Conservation (phyloP, 805 yeast species). For the Candida sonorensis region DNA sequence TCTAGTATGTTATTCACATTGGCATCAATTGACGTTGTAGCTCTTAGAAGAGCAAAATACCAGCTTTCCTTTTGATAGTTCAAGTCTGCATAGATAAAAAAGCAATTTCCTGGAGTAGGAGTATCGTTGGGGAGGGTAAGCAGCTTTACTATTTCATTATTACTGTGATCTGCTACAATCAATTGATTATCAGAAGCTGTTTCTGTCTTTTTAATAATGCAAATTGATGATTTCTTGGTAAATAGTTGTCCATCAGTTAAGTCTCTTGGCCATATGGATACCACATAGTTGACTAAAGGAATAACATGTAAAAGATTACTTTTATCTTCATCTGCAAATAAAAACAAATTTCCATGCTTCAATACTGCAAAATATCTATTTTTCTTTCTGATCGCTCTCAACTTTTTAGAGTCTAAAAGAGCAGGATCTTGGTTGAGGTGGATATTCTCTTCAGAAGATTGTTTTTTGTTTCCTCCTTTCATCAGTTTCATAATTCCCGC, state of each 20-base stretch:
- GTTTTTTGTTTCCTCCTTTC: slow-evolving; percentile 7
- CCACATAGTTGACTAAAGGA: slow-evolving; percentile 62
- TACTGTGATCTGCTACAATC: too few relatives aligned
- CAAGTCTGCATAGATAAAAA: slow-evolving; percentile 68
- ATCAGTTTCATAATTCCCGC: slow-evolving; percentile 14
- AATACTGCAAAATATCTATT: slow-evolving; percentile 64
- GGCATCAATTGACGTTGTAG: slow-evolving; percentile 42
- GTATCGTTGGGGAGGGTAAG: slow-evolving; percentile 17
- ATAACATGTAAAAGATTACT: slow-evolving; percentile 71
- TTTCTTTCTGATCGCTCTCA: slow-evolving; percentile 38
- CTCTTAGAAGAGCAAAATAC: slow-evolving; percentile 80
- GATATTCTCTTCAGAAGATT: slow-evolving; percentile 3
- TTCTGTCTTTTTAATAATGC: slow-evolving; percentile 55
- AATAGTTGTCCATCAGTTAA: slow-evolving; percentile 72
- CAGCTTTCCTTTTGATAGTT: slow-evolving; percentile 88
- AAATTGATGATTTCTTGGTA: slow-evolving; percentile 73
- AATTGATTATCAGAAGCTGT: too few relatives aligned
- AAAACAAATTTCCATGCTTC: slow-evolving; percentile 81
- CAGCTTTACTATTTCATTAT: slow-evolving; percentile 35
- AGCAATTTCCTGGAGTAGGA: slow-evolving; percentile 30
- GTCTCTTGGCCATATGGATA: slow-evolving; percentile 80
- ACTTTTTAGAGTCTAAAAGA: slow-evolving; percentile 29
- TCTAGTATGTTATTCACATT: slow-evolving; percentile 41
- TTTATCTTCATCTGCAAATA: slow-evolving; percentile 67
- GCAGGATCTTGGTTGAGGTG: slow-evolving; percentile 18